These are phyloP conservation scores for Colletotrichum sp. DNA, from an alignment of 2,329 filamentous ascomycete species.

Conservation along the genomic window DNA sequence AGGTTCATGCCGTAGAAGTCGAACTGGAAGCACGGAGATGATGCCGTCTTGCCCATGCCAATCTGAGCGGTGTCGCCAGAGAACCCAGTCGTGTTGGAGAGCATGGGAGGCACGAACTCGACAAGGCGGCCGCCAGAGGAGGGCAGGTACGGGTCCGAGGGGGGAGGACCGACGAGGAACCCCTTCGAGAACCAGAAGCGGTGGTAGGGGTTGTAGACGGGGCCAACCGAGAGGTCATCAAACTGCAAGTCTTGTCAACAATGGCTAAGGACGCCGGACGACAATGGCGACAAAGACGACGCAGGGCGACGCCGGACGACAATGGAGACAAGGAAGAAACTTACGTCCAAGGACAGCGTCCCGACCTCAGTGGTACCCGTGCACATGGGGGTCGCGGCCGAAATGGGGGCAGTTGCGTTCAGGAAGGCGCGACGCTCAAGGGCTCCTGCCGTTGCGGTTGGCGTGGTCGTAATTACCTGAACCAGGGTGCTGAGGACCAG, in stretches of 20 bases:
- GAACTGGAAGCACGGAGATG: slow-evolving; percentile 43
- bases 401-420: slow-evolving; percentile 1
- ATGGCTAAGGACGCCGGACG: not conserved
- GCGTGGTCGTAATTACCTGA: slow-evolving; percentile 16
- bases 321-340: slow-evolving; percentile 16
- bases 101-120: slow-evolving; percentile 42
- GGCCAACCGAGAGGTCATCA: slow-evolving; percentile 38
- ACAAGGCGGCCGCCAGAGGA: slow-evolving; percentile 45
- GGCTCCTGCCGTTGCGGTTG: not conserved
- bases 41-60: slow-evolving; percentile 41
- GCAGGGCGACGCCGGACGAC: no score
- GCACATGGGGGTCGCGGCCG: slow-evolving; percentile 18
- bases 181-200: slow-evolving; percentile 48
- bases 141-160: slow-evolving; percentile 36
- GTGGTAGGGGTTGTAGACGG: slow-evolving; percentile 43
- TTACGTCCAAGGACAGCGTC: slow-evolving; percentile 42
- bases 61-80: slow-evolving; percentile 43
- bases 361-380: slow-evolving; percentile 32
- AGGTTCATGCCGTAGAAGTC: slow-evolving; percentile 43
- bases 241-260: slow-evolving; percentile 33
- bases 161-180: slow-evolving; percentile 41
- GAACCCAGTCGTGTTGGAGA: slow-evolving; percentile 27
- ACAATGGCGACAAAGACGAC: slow-evolving; percentile 17
- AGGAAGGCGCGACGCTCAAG: not conserved
- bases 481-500: slow-evolving; percentile 31